phyloP scores from a whole-genome alignment of 106 monocot species.

The Cymbidium sinense region DNA sequence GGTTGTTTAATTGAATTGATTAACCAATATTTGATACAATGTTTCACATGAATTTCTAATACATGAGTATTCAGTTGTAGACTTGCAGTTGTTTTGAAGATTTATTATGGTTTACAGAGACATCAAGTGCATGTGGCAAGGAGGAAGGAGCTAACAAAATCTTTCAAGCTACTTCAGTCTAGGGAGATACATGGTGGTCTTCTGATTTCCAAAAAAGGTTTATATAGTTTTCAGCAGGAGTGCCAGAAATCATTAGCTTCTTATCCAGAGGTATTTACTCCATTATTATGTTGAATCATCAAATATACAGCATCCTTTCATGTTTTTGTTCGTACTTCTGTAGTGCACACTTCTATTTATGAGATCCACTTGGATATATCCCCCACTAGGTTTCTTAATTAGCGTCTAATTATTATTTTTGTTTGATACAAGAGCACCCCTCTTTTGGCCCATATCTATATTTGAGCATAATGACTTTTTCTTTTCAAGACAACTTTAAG shows the following conservation, averaged over 20 bases:
- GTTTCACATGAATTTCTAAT: background rate
- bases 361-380: background rate
- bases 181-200: constrained; percentile 70
- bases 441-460: background rate
- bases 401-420: background rate
- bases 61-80: background rate
- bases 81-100: background rate
- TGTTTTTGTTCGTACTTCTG: background rate
- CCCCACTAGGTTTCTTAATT: background rate
- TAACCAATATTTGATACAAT: background rate
- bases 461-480: background rate
- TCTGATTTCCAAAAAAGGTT: constrained; percentile 18
- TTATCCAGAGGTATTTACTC: constrained; percentile 42
- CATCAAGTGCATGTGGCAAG: background rate
- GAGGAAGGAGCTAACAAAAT: constrained; percentile 21
- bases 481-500: background rate
- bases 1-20: background rate
- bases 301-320: background rate
- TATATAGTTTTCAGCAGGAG: constrained; percentile 35
- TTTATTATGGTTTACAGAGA: constrained; percentile 22
- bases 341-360: background rate
- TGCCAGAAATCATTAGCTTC: constrained; percentile 63
- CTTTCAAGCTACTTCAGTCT: constrained; percentile 31
- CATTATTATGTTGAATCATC: background rate
- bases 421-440: background rate